Evolutionary conservation across 257 asterid genomes (phyloP), one percentile per base, ranked within the genome.

Genomic region (Mitragyna speciosa): DNA sequence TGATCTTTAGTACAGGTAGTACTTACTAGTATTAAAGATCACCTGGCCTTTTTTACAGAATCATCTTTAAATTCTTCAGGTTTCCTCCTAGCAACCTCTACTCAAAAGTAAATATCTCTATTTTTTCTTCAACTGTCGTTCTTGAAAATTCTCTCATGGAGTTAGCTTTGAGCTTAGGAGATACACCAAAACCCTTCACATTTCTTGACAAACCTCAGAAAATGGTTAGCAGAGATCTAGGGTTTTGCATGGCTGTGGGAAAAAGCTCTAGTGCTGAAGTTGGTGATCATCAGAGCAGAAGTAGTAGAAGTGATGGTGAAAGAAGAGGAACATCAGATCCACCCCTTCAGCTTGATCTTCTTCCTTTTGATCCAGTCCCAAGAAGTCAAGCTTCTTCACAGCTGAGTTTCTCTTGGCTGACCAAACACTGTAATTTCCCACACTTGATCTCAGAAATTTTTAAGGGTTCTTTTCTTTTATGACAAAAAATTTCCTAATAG

Each of bases 161-260:
- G 88, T 86, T 94, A 73, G 97, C 87, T 90, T 82, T 94, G 87
- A 94, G 96, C 67, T 83, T 94, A 67, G 98, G 98, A 0, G 95
- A 91, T 22, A 82, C 91, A 0, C 88, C 91, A 39, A 94, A 93
- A 68, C 85, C 91, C 56, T 84, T 90, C 51, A 43, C 89, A 0
- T 87, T 89, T 74, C 85, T 82, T n/a, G 91, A 86, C 10, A 90
- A 86, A 22, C 70, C 89, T 6, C 82, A 83, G 76, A 79, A 85
- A 33, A 76, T 78, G 45, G 68, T 77, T 6, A 66, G 45, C 12
- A 71, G 86, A 69, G 88, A 82, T 70, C 19, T 91, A 86, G 97
- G 98, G 88, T 94, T 94, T 76, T 91, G 97, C 97, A 92, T 94
- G 97, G 91, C 79, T 43, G 51, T 72, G 24, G 89, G 87, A 15